Percentiles rank a stretch among this genome's conserved stretches.
Conservation (phyloP, 352 stramenopile species). For the Phytophthora constricta region DNA sequence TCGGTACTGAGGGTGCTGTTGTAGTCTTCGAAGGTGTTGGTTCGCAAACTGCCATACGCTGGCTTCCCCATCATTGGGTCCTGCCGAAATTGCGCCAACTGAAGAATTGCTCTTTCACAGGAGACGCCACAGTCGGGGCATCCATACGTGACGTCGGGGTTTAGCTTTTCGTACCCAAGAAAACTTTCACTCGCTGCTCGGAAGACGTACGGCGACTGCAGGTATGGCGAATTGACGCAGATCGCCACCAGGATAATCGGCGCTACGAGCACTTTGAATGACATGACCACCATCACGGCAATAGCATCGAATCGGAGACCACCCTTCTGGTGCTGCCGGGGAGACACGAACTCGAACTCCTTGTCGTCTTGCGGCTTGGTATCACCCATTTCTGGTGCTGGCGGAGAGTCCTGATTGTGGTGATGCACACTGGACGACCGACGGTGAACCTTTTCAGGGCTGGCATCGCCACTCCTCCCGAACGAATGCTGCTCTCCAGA, state of each 20-base stretch:
- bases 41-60: slow-evolving; percentile 33
- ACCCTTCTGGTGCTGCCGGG: slow-evolving; percentile 21
- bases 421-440: slow-evolving; percentile 19
- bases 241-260: slow-evolving; percentile 42
- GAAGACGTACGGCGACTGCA: slow-evolving; percentile 46
- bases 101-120: slow-evolving; percentile 33
- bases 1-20: slow-evolving; percentile 33
- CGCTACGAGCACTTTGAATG: slow-evolving; percentile 43
- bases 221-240: slow-evolving; percentile 41
- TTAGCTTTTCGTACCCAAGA: slow-evolving; percentile 34
- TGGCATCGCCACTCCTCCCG: slow-evolving; percentile 19
- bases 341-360: slow-evolving; percentile 37
- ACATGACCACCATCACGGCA: slow-evolving; percentile 43
- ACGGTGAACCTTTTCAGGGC: slow-evolving; percentile 27
- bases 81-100: slow-evolving; percentile 35
- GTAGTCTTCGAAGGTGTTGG: slow-evolving; percentile 35
- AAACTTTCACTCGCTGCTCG: slow-evolving; percentile 38
- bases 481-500: slow-evolving; percentile 33
- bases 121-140: slow-evolving; percentile 35
- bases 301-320: slow-evolving; percentile 35
- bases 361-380: slow-evolving; percentile 27
- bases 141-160: slow-evolving; percentile 31
- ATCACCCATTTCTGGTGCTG: neutral
- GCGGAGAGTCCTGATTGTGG: slow-evolving; percentile 13
- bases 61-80: slow-evolving; percentile 45